Percentiles rank a stretch among this genome's conserved stretches.
These are phyloP conservation scores for Nematodospora valgi DNA, from an alignment of 805 yeast species.

Conservation along the genomic window DNA sequence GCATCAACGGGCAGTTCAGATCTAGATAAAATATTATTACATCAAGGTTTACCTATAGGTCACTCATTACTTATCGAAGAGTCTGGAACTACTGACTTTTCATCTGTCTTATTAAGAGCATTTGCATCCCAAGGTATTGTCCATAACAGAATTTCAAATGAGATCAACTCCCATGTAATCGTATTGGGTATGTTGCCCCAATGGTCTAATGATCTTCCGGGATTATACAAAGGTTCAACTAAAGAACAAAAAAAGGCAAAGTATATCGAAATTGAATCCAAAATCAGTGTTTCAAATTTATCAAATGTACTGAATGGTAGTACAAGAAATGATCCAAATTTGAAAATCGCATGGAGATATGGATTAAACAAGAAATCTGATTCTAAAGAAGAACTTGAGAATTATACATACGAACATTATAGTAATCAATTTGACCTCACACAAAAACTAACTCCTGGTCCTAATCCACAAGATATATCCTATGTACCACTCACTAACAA, in stretches of 20 bases:
- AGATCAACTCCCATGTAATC: conserved; percentile 54
- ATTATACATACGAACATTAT: conserved; percentile 46
- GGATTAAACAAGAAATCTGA: conserved; percentile 40
- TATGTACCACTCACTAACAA: conserved; percentile 41
- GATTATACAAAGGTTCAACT: conserved; percentile 64
- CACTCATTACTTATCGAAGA: conserved; percentile 71
- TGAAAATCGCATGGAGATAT: conserved; percentile 95
- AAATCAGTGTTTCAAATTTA: conserved; percentile 66
- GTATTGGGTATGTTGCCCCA: conserved; percentile 55
- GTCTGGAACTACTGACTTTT: conserved; percentile 83
- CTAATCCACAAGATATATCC: conserved; percentile 58
- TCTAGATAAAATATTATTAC: conserved; percentile 70
- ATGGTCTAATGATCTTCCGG: conserved; percentile 76
- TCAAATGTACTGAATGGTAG: conserved; percentile 8
- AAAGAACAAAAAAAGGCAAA: conserved; percentile 62
- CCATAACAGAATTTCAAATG: conserved; percentile 51
- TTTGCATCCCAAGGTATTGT: conserved; percentile 76
- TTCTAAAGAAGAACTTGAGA: not conserved
- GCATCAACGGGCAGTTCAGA: conserved; percentile 79
- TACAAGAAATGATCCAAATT: conserved; percentile 33
- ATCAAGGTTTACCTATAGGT: conserved; percentile 85
- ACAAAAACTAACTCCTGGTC: conserved; percentile 62
- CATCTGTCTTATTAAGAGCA: conserved; percentile 62
- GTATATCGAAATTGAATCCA: conserved; percentile 54
- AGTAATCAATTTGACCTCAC: conserved; percentile 75